phyloP scores from a whole-genome alignment of 2,329 filamentous ascomycete species.

The Apiospora pterosperma region DNA sequence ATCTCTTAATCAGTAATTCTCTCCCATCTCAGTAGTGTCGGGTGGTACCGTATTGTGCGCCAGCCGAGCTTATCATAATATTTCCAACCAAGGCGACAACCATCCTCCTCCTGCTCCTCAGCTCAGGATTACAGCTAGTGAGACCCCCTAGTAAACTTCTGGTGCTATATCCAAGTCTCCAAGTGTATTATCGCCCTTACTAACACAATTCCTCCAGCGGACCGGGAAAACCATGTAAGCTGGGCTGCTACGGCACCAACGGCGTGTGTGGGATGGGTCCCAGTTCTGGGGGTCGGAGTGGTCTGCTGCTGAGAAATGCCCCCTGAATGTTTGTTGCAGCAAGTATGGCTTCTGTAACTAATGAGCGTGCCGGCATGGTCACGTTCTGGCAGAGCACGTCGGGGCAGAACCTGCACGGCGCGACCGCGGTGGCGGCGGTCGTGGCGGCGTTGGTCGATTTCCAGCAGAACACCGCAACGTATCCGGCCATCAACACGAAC shows the following conservation, averaged over 20 bases:
- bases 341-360: slow-evolving; percentile 27
- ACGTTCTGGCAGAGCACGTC: slow-evolving; percentile 5
- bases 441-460: background rate
- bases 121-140: background rate
- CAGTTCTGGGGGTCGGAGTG: slow-evolving; percentile 21
- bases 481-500: background rate
- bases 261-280: slow-evolving; percentile 21
- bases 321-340: slow-evolving; percentile 33
- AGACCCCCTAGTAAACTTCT: background rate
- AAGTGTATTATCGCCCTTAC: background rate
- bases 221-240: slow-evolving; percentile 13
- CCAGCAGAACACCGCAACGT: background rate
- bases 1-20: too few species aligned
- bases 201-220: background rate
- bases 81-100: background rate
- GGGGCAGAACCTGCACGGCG: slow-evolving; percentile 6
- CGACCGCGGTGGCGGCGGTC: background rate
- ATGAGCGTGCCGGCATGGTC: background rate
- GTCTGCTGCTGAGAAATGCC: slow-evolving; percentile 20
- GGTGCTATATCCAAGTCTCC: background rate
- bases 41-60: background rate
- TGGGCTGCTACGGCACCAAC: slow-evolving; percentile 15
- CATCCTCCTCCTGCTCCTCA: background rate
- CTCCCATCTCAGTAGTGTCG: too few species aligned
- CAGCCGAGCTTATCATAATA: background rate